phyloP scores from a whole-genome alignment of 345 rosid species.

The Ailanthus altissimus region DNA sequence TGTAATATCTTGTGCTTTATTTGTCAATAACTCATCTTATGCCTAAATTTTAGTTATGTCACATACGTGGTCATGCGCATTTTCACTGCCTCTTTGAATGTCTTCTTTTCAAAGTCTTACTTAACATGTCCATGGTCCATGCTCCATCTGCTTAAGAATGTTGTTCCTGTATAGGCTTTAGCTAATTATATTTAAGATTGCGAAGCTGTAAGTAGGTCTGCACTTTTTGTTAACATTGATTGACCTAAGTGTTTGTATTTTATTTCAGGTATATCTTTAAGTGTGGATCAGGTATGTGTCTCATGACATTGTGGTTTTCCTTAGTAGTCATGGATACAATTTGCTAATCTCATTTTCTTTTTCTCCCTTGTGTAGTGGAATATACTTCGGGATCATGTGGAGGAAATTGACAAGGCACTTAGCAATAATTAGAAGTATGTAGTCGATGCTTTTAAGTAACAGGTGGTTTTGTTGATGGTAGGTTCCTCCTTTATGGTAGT shows the following conservation, averaged over 20 bases:
- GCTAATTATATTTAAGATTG: background rate
- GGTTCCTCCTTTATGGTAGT: background rate
- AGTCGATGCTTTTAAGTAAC: background rate
- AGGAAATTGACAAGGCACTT: conserved; percentile 67
- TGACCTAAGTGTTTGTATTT: conserved; percentile 6
- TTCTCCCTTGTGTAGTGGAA: conserved; percentile 61
- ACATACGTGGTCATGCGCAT: background rate
- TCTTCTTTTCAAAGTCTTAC: background rate
- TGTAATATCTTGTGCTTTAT: background rate
- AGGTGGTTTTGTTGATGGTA: background rate
- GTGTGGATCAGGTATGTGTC: conserved; percentile 73
- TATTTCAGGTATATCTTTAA: conserved; percentile 69
- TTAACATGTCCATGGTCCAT: no score
- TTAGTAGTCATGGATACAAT: background rate
- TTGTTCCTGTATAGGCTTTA: background rate
- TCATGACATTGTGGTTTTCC: background rate
- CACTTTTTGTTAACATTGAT: background rate
- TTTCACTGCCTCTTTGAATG: background rate
- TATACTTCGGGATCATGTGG: conserved; percentile 52
- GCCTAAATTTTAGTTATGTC: background rate
- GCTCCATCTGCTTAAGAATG: background rate
- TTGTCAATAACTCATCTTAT: background rate
- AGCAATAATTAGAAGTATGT: conserved; percentile 23
- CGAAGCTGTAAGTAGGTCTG: background rate
- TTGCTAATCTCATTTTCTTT: background rate